Conservation (phyloP, 768 basidiomycete species). For the Chiua virens region DNA sequence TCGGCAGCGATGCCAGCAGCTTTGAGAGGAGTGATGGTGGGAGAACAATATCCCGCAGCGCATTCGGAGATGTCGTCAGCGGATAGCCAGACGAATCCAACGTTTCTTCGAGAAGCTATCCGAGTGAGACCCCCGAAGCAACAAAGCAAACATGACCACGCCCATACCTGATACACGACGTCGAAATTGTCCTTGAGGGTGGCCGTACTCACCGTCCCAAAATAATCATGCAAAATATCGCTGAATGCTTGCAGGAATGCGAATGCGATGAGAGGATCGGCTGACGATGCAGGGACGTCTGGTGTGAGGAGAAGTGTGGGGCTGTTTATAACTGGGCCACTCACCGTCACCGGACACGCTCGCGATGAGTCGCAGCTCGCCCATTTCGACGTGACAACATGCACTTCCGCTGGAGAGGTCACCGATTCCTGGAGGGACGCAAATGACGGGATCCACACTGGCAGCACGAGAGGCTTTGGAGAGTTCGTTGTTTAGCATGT, state of each 20-base stretch:
- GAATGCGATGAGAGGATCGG: slow-evolving; percentile 88
- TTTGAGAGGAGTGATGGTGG: slow-evolving; percentile 87
- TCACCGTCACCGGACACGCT: slow-evolving; percentile 84
- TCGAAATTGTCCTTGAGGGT: slow-evolving; percentile 92
- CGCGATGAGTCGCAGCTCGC: slow-evolving; percentile 75
- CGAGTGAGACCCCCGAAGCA: neutral
- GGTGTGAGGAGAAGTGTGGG: neutral
- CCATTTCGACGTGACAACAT: slow-evolving; percentile 78
- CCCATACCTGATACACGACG: slow-evolving; percentile 83
- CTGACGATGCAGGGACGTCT: slow-evolving; percentile 38
- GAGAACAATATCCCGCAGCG: slow-evolving; percentile 89
- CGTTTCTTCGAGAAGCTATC: slow-evolving; percentile 90
- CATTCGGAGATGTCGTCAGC: slow-evolving; percentile 85
- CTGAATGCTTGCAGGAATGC: slow-evolving; percentile 85
- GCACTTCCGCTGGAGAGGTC: slow-evolving; percentile 54
- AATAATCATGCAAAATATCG: slow-evolving; percentile 82
- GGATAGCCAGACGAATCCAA: slow-evolving; percentile 91
- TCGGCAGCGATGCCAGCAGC: slow-evolving; percentile 43
- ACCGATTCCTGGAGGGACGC: slow-evolving; percentile 48
- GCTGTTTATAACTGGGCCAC: neutral
- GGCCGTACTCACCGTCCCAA: slow-evolving; percentile 78
- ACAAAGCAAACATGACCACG: neutral
- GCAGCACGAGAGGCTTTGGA: slow-evolving; percentile 51
- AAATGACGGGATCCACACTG: slow-evolving; percentile 74
- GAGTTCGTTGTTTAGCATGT: slow-evolving; percentile 75